Percentiles rank a stretch among this genome's conserved stretches.
These are phyloP conservation scores for Micractinium sp. DNA, from an alignment of 139 green algal genomes.

Conservation along the genomic window DNA sequence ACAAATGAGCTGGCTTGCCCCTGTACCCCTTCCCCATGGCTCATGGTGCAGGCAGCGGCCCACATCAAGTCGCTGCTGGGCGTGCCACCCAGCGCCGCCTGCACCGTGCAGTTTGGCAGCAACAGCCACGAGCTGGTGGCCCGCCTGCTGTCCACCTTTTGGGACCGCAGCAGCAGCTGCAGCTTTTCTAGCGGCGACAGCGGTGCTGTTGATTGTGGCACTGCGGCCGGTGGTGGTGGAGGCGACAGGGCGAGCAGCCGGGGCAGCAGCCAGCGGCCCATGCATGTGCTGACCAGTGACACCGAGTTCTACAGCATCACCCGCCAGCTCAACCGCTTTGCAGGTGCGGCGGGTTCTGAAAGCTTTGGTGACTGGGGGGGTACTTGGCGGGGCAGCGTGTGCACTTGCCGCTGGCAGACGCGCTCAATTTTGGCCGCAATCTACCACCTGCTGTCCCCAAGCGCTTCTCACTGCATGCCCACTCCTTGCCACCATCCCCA, in stretches of 20 bases:
- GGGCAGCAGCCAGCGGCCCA: not conserved
- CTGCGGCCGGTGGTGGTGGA: not conserved
- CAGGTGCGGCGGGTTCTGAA: not conserved
- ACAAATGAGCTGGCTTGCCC: not conserved
- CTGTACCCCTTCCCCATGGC: not conserved
- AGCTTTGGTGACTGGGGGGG: not conserved
- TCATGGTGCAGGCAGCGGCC: not conserved
- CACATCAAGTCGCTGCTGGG: slow-evolving; percentile 18
- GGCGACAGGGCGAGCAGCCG: not conserved
- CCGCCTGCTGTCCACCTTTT: slow-evolving; percentile 12
- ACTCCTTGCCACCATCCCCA: not conserved
- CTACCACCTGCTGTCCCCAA: not conserved
- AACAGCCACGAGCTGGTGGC: slow-evolving; percentile 44
- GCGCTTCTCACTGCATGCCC: not conserved
- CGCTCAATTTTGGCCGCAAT: not conserved
- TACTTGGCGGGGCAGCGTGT: too few relatives aligned
- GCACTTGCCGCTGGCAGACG: too few relatives aligned
- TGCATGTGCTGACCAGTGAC: slow-evolving; percentile 27
- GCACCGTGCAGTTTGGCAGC: slow-evolving; percentile 38
- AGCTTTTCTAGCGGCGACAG: not conserved
- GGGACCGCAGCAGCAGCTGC: not conserved
- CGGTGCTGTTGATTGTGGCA: not conserved
- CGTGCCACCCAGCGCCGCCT: not conserved
- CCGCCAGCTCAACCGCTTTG: slow-evolving; percentile 37
- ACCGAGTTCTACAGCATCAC: slow-evolving; percentile 37